phyloP scores from a whole-genome alignment of 306 rosid species.

The Hylodesmum podocarpum region DNA sequence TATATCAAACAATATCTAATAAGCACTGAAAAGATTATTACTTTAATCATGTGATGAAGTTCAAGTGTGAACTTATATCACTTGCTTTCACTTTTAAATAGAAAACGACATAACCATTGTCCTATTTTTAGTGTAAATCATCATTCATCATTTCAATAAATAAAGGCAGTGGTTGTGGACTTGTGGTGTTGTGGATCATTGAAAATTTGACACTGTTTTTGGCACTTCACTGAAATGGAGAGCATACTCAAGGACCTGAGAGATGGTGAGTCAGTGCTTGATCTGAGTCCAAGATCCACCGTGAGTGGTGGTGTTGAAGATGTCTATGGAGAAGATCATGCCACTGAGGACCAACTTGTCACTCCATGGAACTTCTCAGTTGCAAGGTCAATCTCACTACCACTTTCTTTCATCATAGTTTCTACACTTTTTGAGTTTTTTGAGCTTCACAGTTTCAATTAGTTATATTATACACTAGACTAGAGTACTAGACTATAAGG shows the following conservation, averaged over 20 bases:
- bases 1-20: not conserved
- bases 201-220: not conserved
- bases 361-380: slow-evolving; percentile 86
- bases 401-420: not conserved
- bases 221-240: slow-evolving; percentile 40
- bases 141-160: not conserved
- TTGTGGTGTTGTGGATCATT: not conserved
- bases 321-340: slow-evolving; percentile 70
- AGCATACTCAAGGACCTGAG: slow-evolving; percentile 54
- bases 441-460: not conserved
- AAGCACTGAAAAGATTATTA: not conserved
- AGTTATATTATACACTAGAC: not conserved
- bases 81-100: not conserved
- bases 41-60: not conserved
- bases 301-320: slow-evolving; percentile 79
- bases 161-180: not conserved
- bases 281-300: slow-evolving; percentile 60
- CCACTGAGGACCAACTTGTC: slow-evolving; percentile 74
- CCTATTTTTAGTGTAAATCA: not conserved
- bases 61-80: not conserved
- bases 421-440: not conserved
- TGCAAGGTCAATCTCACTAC: slow-evolving; percentile 51
- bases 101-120: not conserved
- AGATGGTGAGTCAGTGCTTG: slow-evolving; percentile 62
- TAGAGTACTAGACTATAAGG: not conserved